Percentiles rank a stretch among this genome's conserved stretches.
Conservation (phyloP, 2,329 filamentous ascomycete species). For the Neopestalotiopsis sp. region DNA sequence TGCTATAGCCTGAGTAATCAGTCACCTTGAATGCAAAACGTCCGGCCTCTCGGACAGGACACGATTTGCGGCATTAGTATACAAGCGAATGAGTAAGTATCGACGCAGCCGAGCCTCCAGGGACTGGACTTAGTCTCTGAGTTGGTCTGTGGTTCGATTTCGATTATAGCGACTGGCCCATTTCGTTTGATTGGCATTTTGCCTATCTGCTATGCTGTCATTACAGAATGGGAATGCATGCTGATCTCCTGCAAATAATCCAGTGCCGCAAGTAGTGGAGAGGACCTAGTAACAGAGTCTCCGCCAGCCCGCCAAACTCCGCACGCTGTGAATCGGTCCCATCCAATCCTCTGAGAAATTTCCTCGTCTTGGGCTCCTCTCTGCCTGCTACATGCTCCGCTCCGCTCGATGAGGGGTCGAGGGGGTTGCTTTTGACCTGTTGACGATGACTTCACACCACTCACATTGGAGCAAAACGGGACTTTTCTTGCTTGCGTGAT, state of each 20-base stretch:
- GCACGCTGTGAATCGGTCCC: neutral
- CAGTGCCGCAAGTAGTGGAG: neutral
- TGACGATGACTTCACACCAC: neutral
- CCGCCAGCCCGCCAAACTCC: neutral
- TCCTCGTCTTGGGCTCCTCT: neutral
- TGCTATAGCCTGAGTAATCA: neutral
- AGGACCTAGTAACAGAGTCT: neutral
- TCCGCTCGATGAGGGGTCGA: neutral
- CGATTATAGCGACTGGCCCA: neutral
- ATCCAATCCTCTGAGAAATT: neutral
- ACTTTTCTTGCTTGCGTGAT: neutral
- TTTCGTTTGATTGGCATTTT: neutral
- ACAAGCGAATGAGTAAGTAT: neutral
- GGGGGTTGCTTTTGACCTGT: neutral
- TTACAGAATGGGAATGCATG: neutral
- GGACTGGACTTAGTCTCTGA: neutral
- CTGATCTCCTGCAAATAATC: constrained; percentile 16
- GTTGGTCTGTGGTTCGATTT: neutral
- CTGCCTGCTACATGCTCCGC: neutral
- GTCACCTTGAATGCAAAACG: neutral
- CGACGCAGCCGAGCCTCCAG: neutral
- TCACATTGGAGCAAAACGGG: neutral
- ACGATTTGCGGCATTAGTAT: neutral
- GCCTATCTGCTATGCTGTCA: constrained; percentile 1
- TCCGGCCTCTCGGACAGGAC: neutral